Evolutionary conservation across 83 land plant genomes (phyloP), one percentile per base, ranked within the genome.

Genomic region (Picea abies): DNA sequence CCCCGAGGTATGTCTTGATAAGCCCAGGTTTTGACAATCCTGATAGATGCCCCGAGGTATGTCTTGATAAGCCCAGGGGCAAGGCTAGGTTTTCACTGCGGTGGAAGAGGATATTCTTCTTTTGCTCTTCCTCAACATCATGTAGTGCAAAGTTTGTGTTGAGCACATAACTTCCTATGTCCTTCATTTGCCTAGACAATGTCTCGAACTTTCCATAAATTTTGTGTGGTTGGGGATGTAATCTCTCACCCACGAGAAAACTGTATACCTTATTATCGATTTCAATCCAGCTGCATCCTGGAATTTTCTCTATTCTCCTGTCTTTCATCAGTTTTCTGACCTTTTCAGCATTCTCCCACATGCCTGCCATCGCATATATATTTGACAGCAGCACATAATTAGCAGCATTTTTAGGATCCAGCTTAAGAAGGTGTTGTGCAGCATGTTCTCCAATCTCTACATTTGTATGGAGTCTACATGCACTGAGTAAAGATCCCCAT

Each of bases 271-370:
- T 44, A 44, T 65, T 5, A 65, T 65, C 29, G 26, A 23, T 26
- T 65, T 65, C 68, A 65, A 65, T 65, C 68, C 68, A 66, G 26
- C 12, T 66, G 69, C 69, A 66, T 66, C 69, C 69, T 23, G 32
- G 69, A 23, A 66, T 25, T 29, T 66, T 66, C 14, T 66, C 12
- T 25, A 66, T 25, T 66, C 26, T 66, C 14, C 69, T 10, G 26
- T 25, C 6, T 25, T 22, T 66, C 12, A 66, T 66, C 29, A 66
- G 11, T 66, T 66, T 66, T 12, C 69, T 23, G 29, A 66, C 69
- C n/a, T 66, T 66, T 29, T 66, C 29, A 66, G 32, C 26, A 29
- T 66, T 29, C 23, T 19, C 32, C 69, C 69, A 66, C 69, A 66
- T 66, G 32, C 69, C 69, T n/a, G 32, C 69, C 26, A 23, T 29